Base-by-base conservation (phyloP, 805 yeast species). In the Yarrowia sp. region DNA sequence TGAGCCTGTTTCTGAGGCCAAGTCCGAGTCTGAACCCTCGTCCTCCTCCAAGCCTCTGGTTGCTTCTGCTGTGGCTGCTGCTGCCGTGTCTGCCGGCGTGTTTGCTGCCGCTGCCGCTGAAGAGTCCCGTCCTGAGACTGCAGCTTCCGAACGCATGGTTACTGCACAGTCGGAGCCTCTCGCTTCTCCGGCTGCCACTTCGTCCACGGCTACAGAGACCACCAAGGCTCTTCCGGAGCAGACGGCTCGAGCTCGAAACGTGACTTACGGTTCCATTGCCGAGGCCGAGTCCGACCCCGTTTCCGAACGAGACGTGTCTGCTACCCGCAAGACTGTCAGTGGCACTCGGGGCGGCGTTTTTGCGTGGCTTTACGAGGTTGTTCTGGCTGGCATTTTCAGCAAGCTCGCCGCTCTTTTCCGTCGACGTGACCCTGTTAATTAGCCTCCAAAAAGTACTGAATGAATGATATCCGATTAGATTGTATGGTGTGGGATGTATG, bases 341-440 rank as follows among this genome's bases (percentile, higher is more conserved):
- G 36, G 35, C 11, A 43, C 35, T 22, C 59, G 59, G 11, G 32
- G 59, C 43, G 32, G 59, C 43, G 35, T 51, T 33, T 35, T 51
- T n/a, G 43, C 24, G 24, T 51, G 59, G 59, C 22, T 51, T 12
- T 51, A 51, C 43, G 59, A 51, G 43, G 59, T 51, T 4, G 8
- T 51, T 17, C 22, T 51, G 12, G 59, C 59, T 12, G 59, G 59
- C 3, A 17, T 51, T 16, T 51, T 51, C 22, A 22, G 33, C 59
- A 51, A 51, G 43, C 33, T 51, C 24, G 11, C 41, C 7, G 16
- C 41, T 17, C 43, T 51, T 16, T 51, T 51, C n/a, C 36, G 41
- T 4, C 59, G 59, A 21, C 22, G 16, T 1, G 54, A 43, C 8
- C 14, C 19, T 16, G 14, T 5, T 14, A 24, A 24, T 3, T 43